Conservation (phyloP, 192 early-diverging fungal species). For the Coemansia sp. region DNA sequence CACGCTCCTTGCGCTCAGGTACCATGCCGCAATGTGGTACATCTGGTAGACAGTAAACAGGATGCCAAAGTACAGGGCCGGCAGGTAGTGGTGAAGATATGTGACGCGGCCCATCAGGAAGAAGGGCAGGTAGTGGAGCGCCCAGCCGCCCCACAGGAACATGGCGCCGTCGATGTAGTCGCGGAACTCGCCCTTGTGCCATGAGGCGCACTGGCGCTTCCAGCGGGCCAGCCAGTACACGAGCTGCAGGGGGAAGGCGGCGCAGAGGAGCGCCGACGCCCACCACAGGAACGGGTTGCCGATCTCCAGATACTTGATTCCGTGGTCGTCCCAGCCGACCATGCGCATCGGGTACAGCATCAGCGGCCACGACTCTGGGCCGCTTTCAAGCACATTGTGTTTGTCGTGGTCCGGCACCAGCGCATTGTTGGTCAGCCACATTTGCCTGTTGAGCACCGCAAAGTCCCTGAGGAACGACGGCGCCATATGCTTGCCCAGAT, state of each 20-base stretch:
- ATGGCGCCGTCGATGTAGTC: slow-evolving; percentile 61
- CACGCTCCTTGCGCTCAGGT: slow-evolving; percentile 10
- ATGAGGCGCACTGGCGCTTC: slow-evolving; percentile 49
- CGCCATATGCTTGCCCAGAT: slow-evolving; percentile 62
- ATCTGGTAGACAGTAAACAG: slow-evolving; percentile 60
- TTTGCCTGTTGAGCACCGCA: slow-evolving; percentile 69
- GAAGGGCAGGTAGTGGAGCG: slow-evolving; percentile 75
- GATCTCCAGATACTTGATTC: slow-evolving; percentile 71
- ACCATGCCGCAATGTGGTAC: slow-evolving; percentile 58
- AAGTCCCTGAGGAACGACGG: slow-evolving; percentile 60
- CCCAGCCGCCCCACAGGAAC: slow-evolving; percentile 67
- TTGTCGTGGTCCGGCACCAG: slow-evolving; percentile 75
- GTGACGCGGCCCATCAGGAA: slow-evolving; percentile 79
- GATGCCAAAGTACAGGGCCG: slow-evolving; percentile 74
- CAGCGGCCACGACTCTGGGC: slow-evolving; percentile 69
- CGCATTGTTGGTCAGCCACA: slow-evolving; percentile 83
- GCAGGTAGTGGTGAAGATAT: slow-evolving; percentile 79
- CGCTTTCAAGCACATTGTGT: slow-evolving; percentile 65
- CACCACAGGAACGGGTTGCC: slow-evolving; percentile 72
- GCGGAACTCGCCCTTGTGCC: slow-evolving; percentile 50
- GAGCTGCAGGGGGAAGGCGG: slow-evolving; percentile 33
- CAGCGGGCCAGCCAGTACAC: slow-evolving; percentile 57
- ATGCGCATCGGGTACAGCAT: slow-evolving; percentile 66
- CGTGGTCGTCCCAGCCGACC: slow-evolving; percentile 69
- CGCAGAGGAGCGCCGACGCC: slow-evolving; percentile 27